Evolutionary conservation across 2,329 filamentous ascomycete genomes (phyloP).

Genomic region (Cordyceps farinosa): DNA sequence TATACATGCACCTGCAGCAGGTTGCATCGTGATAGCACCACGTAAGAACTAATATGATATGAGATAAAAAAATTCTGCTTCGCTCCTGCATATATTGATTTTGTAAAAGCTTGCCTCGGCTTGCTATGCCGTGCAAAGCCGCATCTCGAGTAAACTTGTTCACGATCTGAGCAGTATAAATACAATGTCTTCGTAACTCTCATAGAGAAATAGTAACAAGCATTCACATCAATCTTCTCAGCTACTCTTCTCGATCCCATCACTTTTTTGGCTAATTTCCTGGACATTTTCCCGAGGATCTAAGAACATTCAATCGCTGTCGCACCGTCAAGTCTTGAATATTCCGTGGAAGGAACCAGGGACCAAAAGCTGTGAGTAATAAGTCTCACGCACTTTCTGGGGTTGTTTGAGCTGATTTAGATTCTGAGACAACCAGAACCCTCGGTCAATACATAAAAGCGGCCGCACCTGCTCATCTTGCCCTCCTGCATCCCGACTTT

Average conservation of each 20-base stretch:
- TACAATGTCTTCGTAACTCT: neutral
- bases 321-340: neutral
- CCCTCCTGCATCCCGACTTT: too few species aligned
- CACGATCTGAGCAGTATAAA: neutral
- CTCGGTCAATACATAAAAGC: too few species aligned
- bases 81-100: neutral
- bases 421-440: too few species aligned
- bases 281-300: neutral
- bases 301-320: neutral
- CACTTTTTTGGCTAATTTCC: neutral
- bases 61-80: neutral
- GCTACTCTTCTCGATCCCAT: neutral
- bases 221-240: too few species aligned
- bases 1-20: neutral
- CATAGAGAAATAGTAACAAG: too few species aligned
- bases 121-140: neutral
- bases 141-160: neutral
- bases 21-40: neutral
- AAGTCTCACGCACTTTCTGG: too few species aligned
- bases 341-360: slow-evolving; percentile 7
- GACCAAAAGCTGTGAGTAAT: neutral
- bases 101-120: neutral
- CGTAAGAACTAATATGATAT: neutral
- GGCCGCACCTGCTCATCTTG: neutral
- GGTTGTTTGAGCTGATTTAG: too few species aligned